These are phyloP conservation scores for Canariomyces notabilis DNA, from an alignment of 2,329 filamentous ascomycete genomes.

Conservation along the genomic window DNA sequence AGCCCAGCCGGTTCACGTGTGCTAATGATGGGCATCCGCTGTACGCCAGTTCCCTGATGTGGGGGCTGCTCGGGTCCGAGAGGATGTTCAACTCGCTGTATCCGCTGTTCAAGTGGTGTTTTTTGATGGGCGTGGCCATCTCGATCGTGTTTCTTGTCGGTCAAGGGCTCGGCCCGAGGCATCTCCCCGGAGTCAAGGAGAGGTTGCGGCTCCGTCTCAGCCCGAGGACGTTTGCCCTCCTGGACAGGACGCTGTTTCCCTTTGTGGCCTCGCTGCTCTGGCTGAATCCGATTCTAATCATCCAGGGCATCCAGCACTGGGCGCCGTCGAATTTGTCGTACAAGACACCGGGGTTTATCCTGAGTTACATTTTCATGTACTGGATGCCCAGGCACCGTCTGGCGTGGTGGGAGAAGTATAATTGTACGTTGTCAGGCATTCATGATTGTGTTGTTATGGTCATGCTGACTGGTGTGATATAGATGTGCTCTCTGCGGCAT, in stretches of 20 bases:
- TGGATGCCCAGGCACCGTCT: conserved; percentile 35
- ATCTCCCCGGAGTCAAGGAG: conserved; percentile 33
- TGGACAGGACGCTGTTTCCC: conserved; percentile 36
- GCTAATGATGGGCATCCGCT: conserved; percentile 29
- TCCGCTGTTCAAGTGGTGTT: conserved; percentile 41
- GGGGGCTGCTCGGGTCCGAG: conserved; percentile 33
- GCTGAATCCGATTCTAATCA: conserved; percentile 38
- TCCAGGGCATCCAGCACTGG: conserved; percentile 41
- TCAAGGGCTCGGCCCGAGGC: conserved; percentile 32
- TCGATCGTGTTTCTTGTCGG: conserved; percentile 34
- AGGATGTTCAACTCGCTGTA: conserved; percentile 39
- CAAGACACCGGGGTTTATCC: conserved; percentile 39
- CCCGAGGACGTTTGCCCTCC: conserved; percentile 29
- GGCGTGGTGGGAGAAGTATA: conserved; percentile 45
- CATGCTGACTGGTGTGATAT: no score
- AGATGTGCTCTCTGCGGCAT: conserved; percentile 39
- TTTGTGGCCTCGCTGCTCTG: conserved; percentile 36
- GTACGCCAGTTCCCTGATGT: conserved; percentile 33
- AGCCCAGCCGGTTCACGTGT: conserved; percentile 30
- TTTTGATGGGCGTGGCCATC: conserved; percentile 36
- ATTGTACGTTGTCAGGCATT: no score
- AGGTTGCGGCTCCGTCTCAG: conserved; percentile 29
- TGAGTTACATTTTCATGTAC: conserved; percentile 41
- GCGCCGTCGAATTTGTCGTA: conserved; percentile 39
- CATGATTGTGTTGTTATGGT: no score